These are phyloP conservation scores for Brassica juncea DNA, from an alignment of 345 rosid genomes.

Conservation along the genomic window DNA sequence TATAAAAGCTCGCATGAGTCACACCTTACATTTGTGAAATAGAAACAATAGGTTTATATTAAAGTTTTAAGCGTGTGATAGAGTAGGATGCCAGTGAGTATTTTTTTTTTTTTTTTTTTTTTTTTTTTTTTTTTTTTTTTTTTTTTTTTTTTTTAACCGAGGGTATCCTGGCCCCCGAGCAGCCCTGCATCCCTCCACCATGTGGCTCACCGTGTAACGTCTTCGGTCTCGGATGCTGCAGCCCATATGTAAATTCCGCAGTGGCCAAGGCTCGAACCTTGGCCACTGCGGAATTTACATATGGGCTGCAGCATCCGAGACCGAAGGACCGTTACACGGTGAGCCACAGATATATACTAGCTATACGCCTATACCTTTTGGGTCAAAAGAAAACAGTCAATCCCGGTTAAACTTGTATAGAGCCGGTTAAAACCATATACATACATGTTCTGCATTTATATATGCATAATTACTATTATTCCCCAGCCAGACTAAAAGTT, in stretches of 20 bases:
- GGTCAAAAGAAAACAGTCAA: constrained; percentile 42
- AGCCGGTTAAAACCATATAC: constrained; percentile 9
- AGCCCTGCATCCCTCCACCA: no score
- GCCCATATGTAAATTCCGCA: no score
- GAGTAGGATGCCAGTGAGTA: constrained; percentile 27
- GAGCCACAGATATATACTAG: neutral
- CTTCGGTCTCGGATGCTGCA: no score
- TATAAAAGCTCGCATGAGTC: neutral
- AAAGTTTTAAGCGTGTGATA: neutral
- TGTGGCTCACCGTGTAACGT: no score
- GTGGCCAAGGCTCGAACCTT: no score
- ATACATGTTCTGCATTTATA: neutral
- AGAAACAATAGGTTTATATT: neutral
- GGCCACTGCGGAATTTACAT: no score
- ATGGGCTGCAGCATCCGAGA: no score
- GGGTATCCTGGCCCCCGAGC: no score
- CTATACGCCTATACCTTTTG: constrained; percentile 23
- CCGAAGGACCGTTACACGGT: no score
- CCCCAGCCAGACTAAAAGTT: neutral
- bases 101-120: no score
- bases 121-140: no score
- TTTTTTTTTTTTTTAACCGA: no score
- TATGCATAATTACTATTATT: neutral
- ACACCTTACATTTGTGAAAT: neutral
- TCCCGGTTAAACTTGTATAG: constrained; percentile 10